Conservation (phyloP, 441 rosid genomes). For the Omphalea diandra region DNA sequence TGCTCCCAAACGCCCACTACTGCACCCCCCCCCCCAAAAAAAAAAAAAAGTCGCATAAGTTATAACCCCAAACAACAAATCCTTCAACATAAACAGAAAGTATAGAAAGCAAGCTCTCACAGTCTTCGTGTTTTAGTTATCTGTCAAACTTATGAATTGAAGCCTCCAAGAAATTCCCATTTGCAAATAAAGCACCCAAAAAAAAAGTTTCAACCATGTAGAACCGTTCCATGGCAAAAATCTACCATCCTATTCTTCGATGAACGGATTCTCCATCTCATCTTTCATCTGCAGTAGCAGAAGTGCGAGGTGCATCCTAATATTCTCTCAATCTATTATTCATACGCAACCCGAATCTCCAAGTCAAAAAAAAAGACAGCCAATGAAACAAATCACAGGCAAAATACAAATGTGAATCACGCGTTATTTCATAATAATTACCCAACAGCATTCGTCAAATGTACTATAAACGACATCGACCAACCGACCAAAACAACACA, state of each 20-base stretch:
- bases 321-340: conserved; percentile 3
- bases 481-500: too few relatives aligned
- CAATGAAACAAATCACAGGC: not conserved
- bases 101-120: not conserved
- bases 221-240: not conserved
- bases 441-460: not conserved
- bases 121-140: not conserved
- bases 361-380: not conserved
- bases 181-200: conserved; percentile 8
- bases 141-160: not conserved
- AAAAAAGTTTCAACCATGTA: conserved; percentile 5
- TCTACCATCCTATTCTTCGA: not conserved
- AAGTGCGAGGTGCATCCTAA: not conserved
- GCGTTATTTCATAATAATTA: not conserved
- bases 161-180: not conserved
- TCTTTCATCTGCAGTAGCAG: too few relatives aligned
- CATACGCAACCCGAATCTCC: not conserved
- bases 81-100: not conserved
- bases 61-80: not conserved
- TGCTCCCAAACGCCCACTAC: too few relatives aligned
- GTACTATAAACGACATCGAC: too few relatives aligned
- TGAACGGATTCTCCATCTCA: conserved; percentile 4
- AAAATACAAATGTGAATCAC: not conserved
- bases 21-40: too few relatives aligned
- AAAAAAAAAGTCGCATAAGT: too few relatives aligned